Conservation (phyloP, 495 filamentous ascomycete genomes). For the Penicillium pulvis region DNA sequence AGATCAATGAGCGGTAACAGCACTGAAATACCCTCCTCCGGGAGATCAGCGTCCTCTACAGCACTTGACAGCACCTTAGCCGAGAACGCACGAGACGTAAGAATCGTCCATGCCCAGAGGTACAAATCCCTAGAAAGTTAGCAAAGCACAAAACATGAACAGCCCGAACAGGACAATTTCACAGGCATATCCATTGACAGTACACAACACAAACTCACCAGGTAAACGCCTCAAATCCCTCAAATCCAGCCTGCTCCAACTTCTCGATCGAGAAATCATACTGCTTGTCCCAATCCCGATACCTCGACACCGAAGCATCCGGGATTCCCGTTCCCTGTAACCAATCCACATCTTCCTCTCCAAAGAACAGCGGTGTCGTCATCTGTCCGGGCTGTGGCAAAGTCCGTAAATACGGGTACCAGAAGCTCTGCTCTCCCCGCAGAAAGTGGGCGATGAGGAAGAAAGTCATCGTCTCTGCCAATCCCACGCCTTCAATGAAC, state of each 20-base stretch:
- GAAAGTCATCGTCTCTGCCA: slow-evolving; percentile 47
- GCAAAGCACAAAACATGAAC: slow-evolving; percentile 5
- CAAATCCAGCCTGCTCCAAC: slow-evolving; percentile 40
- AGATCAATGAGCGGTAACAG: slow-evolving; percentile 65
- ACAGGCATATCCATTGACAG: not conserved
- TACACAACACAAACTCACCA: slow-evolving; percentile 37
- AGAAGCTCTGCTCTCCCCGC: slow-evolving; percentile 51
- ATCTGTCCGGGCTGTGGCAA: slow-evolving; percentile 57
- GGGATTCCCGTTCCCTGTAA: slow-evolving; percentile 62
- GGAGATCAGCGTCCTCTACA: slow-evolving; percentile 31
- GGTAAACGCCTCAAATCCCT: slow-evolving; percentile 37
- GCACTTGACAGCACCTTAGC: slow-evolving; percentile 46
- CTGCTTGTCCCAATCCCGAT: slow-evolving; percentile 49
- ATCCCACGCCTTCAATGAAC: slow-evolving; percentile 40
- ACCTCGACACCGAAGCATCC: slow-evolving; percentile 45
- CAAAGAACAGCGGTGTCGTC: slow-evolving; percentile 61
- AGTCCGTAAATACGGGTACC: slow-evolving; percentile 62
- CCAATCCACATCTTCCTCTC: slow-evolving; percentile 57
- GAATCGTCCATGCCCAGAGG: slow-evolving; percentile 65
- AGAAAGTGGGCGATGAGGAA: slow-evolving; percentile 62
- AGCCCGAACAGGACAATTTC: not conserved
- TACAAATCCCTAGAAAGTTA: slow-evolving; percentile 57
- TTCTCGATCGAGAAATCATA: slow-evolving; percentile 43
- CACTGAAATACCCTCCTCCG: slow-evolving; percentile 48
- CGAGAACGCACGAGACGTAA: slow-evolving; percentile 59